Percentiles rank a stretch among this genome's conserved stretches.
Evolutionary conservation across 768 basidiomycete genomes (phyloP).

Genomic region (Psilocybe subaeruginosa): DNA sequence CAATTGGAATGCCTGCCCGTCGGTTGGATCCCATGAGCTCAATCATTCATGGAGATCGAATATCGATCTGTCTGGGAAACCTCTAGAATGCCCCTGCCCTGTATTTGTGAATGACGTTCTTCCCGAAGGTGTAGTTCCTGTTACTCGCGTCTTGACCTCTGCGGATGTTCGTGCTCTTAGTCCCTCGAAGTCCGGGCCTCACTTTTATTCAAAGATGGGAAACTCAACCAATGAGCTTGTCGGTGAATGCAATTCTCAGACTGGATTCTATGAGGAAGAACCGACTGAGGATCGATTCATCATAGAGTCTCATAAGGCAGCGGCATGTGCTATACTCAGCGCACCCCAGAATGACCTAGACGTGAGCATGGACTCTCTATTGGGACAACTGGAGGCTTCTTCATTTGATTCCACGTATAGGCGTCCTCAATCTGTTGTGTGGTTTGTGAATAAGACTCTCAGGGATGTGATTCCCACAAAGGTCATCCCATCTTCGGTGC

Average conservation of each 20-base stretch:
- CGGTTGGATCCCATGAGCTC: background rate
- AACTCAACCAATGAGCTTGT: background rate
- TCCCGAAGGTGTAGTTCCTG: too few species aligned
- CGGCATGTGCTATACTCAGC: background rate
- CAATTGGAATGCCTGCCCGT: background rate
- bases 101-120: too few species aligned
- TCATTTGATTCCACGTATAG: constrained; percentile 8
- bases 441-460: background rate
- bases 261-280: background rate
- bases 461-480: background rate
- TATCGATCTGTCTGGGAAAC: too few species aligned
- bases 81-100: too few species aligned
- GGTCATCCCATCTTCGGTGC: background rate
- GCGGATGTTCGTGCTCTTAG: too few species aligned
- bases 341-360: constrained; percentile 7
- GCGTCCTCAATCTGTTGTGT: constrained; percentile 4
- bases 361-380: constrained; percentile 8
- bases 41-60: background rate
- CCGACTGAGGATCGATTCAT: background rate
- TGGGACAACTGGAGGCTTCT: constrained; percentile 8
- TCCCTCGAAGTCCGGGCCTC: too few species aligned
- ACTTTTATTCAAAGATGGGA: too few species aligned
- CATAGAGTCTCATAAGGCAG: background rate
- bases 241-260: background rate
- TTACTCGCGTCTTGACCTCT: too few species aligned